Conservation (phyloP, 192 early-diverging fungal genomes). For the Backusella mclennaniae region DNA sequence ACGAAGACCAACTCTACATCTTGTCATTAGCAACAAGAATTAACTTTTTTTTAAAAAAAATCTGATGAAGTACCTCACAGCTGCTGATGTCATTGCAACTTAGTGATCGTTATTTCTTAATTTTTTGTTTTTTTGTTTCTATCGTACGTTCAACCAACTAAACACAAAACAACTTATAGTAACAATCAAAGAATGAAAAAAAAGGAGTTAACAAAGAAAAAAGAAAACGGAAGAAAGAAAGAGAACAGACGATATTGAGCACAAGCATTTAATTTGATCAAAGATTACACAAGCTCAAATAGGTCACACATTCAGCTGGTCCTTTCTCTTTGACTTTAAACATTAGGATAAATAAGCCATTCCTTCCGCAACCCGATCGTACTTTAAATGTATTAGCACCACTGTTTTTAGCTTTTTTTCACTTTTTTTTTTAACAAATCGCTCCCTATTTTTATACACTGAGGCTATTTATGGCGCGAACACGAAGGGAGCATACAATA, state of each 20-base stretch:
- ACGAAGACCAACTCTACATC: conserved; percentile 69
- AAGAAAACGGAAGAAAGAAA: neutral
- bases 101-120: neutral
- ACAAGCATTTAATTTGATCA: conserved; percentile 1
- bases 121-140: neutral
- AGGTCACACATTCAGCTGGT: conserved; percentile 1
- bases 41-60: neutral
- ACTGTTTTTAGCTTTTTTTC: neutral
- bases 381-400: neutral
- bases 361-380: neutral
- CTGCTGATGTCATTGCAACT: conserved; percentile 22
- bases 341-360: neutral
- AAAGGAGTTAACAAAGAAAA: conserved; percentile 14
- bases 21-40: neutral
- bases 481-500: too few species aligned
- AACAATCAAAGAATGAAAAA: neutral
- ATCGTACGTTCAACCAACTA: conserved; percentile 11
- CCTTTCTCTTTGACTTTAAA: neutral
- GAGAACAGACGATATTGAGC: neutral
- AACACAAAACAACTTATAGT: neutral
- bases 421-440: neutral
- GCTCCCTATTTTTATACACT: neutral
- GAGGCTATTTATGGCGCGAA: too few species aligned
- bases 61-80: conserved; percentile 35
- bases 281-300: neutral